These are phyloP conservation scores for Cicer chorassanicum DNA, from an alignment of 306 rosid species.

Conservation along the genomic window DNA sequence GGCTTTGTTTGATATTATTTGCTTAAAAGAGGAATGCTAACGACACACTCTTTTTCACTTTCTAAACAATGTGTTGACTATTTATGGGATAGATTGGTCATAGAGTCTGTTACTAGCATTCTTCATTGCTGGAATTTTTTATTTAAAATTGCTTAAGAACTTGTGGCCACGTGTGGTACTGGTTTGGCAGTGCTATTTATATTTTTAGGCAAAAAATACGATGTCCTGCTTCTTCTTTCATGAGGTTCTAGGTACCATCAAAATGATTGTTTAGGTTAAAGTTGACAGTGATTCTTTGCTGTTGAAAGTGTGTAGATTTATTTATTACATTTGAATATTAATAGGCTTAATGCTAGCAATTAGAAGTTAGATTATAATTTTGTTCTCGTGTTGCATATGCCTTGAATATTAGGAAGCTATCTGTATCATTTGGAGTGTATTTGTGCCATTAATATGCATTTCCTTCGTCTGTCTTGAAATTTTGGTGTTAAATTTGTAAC, in stretches of 20 bases:
- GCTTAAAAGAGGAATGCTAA: neutral
- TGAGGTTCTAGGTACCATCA: neutral
- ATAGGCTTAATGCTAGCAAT: conserved; percentile 20
- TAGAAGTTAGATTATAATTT: conserved; percentile 33
- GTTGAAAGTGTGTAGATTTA: conserved; percentile 4
- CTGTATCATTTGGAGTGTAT: conserved; percentile 24
- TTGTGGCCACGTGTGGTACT: neutral
- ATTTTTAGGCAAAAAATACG: conserved; percentile 6
- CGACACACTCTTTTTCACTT: neutral
- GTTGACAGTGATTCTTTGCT: conserved; percentile 5
- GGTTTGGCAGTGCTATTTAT: conserved; percentile 28
- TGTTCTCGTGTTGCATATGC: conserved; percentile 41
- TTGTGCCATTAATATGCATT: conserved; percentile 38
- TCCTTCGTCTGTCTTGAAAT: conserved; percentile 33
- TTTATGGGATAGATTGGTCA: neutral
- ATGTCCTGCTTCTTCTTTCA: conserved; percentile 1
- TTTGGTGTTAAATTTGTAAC: conserved; percentile 46
- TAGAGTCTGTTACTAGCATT: conserved; percentile 15
- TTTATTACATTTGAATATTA: conserved; percentile 33
- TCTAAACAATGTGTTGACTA: neutral
- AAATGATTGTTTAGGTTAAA: conserved; percentile 22
- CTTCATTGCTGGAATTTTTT: neutral
- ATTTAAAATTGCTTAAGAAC: conserved; percentile 9
- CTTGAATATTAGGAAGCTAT: conserved; percentile 3
- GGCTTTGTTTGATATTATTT: conserved; percentile 14